Evolutionary conservation across 768 basidiomycete species (phyloP).

Genomic region (Leccinum boreale): DNA sequence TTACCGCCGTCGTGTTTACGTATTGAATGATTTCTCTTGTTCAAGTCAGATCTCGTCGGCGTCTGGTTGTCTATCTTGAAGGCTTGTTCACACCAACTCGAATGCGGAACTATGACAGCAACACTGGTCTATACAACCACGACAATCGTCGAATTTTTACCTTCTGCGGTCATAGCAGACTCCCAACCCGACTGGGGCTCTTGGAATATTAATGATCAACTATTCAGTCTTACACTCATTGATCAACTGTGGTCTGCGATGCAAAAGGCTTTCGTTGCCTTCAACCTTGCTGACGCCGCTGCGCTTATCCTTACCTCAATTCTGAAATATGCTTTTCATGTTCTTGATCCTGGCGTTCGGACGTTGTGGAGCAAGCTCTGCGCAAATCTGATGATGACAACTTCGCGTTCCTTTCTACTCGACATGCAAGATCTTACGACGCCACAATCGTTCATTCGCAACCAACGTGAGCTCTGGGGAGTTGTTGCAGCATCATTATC

Average conservation of each 20-base stretch:
- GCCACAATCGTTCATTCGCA: slow-evolving; percentile 21
- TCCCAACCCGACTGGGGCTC: slow-evolving; percentile 18
- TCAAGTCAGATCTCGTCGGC: slow-evolving; percentile 38
- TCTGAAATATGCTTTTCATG: slow-evolving; percentile 40
- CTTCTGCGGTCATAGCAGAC: background rate
- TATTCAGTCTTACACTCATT: slow-evolving; percentile 37
- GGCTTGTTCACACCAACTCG: slow-evolving; percentile 42
- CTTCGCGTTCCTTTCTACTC: slow-evolving; percentile 39
- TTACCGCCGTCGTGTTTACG: background rate
- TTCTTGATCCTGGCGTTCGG: slow-evolving; percentile 39
- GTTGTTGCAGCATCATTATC: slow-evolving; percentile 37
- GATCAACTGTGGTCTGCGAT: slow-evolving; percentile 50
- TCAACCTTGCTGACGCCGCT: slow-evolving; percentile 42
- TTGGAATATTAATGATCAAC: slow-evolving; percentile 31
- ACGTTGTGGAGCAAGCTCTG: slow-evolving; percentile 49
- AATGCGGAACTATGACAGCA: slow-evolving; percentile 33
- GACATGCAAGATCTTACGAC: slow-evolving; percentile 28
- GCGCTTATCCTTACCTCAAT: slow-evolving; percentile 45
- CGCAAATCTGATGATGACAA: slow-evolving; percentile 42
- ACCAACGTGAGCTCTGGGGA: slow-evolving; percentile 45
- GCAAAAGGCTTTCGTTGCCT: slow-evolving; percentile 43
- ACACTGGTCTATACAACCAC: slow-evolving; percentile 35
- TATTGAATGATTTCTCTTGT: slow-evolving; percentile 2
- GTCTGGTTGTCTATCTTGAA: slow-evolving; percentile 60
- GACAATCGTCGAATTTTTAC: slow-evolving; percentile 38